Conservation (phyloP, 208 protist species). For the Trypanosoma scelopori region DNA sequence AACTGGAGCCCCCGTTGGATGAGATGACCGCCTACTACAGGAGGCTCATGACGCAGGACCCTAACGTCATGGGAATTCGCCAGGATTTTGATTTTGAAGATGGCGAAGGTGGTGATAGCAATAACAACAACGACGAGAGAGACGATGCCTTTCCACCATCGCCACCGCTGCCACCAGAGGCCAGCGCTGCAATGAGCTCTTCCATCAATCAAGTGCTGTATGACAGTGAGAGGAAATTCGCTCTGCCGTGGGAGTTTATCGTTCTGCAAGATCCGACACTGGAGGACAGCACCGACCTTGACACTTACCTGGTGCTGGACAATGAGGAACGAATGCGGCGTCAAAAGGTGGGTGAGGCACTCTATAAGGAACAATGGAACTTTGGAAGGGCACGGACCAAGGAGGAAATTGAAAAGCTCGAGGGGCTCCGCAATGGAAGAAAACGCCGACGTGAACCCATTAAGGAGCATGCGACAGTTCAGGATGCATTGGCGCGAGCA, state of each 20-base stretch:
- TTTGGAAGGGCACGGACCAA: constrained; percentile 62
- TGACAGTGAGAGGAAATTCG: constrained; percentile 71
- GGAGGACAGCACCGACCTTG: constrained; percentile 68
- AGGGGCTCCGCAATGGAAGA: constrained; percentile 34
- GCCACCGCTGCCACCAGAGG: background rate
- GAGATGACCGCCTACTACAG: constrained; percentile 52
- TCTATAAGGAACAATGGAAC: constrained; percentile 73
- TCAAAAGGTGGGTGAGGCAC: constrained; percentile 55
- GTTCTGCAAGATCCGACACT: constrained; percentile 52
- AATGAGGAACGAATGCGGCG: constrained; percentile 86
- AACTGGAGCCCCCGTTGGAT: constrained; percentile 22
- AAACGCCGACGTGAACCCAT: constrained; percentile 60
- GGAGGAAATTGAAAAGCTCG: constrained; percentile 68
- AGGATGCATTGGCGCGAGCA: constrained; percentile 63
- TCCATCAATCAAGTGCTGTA: constrained; percentile 54
- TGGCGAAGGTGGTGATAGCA: background rate
- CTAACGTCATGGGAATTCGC: constrained; percentile 59
- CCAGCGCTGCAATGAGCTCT: background rate
- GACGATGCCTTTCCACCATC: constrained; percentile 23
- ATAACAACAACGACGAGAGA: background rate
- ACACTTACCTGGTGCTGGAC: constrained; percentile 75
- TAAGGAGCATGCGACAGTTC: constrained; percentile 42
- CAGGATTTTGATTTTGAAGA: constrained; percentile 70
- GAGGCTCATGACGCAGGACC: constrained; percentile 59
- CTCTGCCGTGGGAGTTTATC: constrained; percentile 85